Evolutionary conservation across 2,329 filamentous ascomycete genomes (phyloP), one percentile per base, ranked within the genome.

Genomic region (Diaporthe destruens): DNA sequence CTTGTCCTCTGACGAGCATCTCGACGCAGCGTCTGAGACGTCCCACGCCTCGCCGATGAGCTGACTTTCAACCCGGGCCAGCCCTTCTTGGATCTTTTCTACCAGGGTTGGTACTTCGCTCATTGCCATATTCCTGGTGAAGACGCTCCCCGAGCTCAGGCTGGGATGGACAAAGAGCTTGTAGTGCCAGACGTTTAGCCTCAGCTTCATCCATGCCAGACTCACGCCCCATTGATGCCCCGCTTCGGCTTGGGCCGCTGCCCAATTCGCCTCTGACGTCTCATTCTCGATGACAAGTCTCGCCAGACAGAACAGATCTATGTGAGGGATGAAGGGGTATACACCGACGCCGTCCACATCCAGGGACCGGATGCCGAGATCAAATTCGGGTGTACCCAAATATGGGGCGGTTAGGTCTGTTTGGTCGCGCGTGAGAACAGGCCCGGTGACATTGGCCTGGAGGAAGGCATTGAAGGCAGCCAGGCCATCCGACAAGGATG

Each of bases 381-480:
- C 86, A 70, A 88, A 85, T 20, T 91, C 78, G 0, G 80, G n/a
- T 3, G 63, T 63, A 29, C 32, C 18, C 36, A 55, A 34, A 53
- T 61, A 51, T 39, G 74, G 51, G 20, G 32, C 71, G n/a, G 76
- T 75, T 29, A 74, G 36, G 23, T 65, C 54, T 67, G 29, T 39
- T 67, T 51, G 57, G 0, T 76, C 73, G 5, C 72, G 68, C 7
- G 85, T 83, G n/a, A 97, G 84, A 0, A 94, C 92, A 0, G 95
- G 95, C 0, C 95, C 95, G 4, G 95, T 98, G 69, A 97, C 93
- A 79, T 94, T 98, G 0, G 91, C 90, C 80, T 98, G 95, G 20
- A 98, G 82, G 80, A 98, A 98, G 14, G 92, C 89, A 78, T 94
- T 88, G 14, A 98, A 86, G 1, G 92, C 89, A 1, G 92, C 91